Conservation (phyloP, 2,329 filamentous ascomycete genomes). For the Diaporthe vexans region DNA sequence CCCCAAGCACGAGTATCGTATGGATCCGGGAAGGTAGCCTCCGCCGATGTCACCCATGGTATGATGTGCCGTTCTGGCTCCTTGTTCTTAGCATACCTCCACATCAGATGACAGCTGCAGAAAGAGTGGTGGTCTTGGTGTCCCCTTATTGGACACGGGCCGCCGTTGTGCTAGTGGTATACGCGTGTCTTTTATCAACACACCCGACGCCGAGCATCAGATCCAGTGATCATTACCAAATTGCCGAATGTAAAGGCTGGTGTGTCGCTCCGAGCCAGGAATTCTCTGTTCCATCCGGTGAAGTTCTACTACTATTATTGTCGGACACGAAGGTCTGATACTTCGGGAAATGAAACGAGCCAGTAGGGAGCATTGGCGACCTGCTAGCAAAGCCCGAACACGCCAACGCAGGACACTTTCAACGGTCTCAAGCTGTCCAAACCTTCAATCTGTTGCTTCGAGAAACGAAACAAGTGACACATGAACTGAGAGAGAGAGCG, state of each 20-base stretch:
- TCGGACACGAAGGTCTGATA: not conserved
- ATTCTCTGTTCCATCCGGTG: not conserved
- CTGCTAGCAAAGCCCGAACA: not conserved
- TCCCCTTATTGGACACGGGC: not conserved
- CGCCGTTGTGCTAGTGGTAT: not conserved
- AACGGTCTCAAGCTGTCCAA: not conserved
- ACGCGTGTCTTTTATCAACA: not conserved
- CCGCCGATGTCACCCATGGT: slow-evolving; percentile 7
- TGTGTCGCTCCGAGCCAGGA: not conserved
- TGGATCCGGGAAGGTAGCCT: not conserved
- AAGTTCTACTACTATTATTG: not conserved
- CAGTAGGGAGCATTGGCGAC: not conserved
- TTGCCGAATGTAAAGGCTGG: not conserved
- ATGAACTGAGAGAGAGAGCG: not conserved
- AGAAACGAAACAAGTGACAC: slow-evolving; percentile 21
- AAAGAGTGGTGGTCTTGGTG: not conserved
- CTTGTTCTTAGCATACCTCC: not conserved
- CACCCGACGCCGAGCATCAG: not conserved
- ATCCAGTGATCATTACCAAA: not conserved
- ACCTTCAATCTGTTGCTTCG: not conserved
- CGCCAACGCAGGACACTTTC: not conserved
- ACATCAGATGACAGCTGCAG: slow-evolving; percentile 27
- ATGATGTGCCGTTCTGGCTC: not conserved
- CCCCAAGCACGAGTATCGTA: not conserved
- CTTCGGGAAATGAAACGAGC: slow-evolving; percentile 2